Base-by-base conservation (phyloP, 176 grass and related monocot genomes). In the Aechmea fasciata region DNA sequence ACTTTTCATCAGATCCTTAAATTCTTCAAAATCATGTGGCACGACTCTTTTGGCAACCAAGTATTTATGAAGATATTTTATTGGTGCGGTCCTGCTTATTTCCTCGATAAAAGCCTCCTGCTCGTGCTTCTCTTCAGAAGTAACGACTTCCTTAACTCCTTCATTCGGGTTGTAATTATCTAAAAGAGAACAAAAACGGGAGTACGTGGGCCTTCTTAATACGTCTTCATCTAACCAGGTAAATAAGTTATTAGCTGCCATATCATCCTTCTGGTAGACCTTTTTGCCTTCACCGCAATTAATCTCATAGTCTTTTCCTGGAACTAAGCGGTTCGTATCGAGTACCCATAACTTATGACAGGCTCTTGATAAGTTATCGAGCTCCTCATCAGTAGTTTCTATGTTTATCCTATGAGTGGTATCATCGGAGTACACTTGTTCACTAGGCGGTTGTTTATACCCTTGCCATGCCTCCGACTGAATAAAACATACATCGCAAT, bases 121-220 rank as follows among this genome's bases (percentile, higher is more conserved):
- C 78, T 97, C 93, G 0, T 97, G 84, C 61, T 87, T 97, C 64
- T 97, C 93, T 73, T 97, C 80, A 78, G 87, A 47, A 52, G 86
- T 97, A 57, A 92, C 65, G n/a, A 80, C 81, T 82, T 97, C 93
- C 75, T 83, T 97, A 74, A 69, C 85, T 9, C 93, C 82, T 68
- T 92, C 89, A 65, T 85, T 73, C 4, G 93, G 93, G 50, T 97
- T 97, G 57, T 97, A 97, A 70, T 97, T 97, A 52, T 97, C 93
- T 50, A 97, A 82, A 83, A 97, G 93, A 24, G 93, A 84, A 1
- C 83, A 85, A 18, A 97, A 97, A 64, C 93, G 86, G 48, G 86
- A 83, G 68, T 80, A 87, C 9, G 86, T 97, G 33, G 89, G 89
- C n/a, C 77, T 84, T 57, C 59, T 81, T 65, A 90, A 72, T 51